Percentiles rank a stretch among this genome's conserved stretches.
These are phyloP conservation scores for Plasmodium fragile DNA, from an alignment of 169 alveolate species.

Conservation along the genomic window DNA sequence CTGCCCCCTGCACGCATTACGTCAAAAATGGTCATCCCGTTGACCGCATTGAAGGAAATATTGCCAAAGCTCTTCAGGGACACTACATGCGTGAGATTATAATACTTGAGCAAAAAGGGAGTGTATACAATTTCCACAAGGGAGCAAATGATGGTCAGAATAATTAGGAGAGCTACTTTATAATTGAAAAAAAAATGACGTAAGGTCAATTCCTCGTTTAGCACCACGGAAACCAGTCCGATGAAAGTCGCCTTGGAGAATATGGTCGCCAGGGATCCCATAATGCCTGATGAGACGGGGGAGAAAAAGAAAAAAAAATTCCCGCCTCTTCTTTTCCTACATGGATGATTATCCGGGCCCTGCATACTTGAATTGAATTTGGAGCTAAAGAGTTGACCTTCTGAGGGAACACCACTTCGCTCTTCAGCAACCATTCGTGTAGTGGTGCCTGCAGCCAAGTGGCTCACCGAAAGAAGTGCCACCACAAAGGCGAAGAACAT, in stretches of 20 bases:
- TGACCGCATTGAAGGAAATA: slow-evolving; percentile 17
- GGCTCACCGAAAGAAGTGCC: not conserved
- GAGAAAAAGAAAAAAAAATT: slow-evolving; percentile 19
- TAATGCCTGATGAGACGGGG: slow-evolving; percentile 33
- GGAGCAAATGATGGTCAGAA: not conserved
- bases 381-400: not conserved
- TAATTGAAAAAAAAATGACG: slow-evolving; percentile 7
- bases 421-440: not conserved
- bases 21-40: slow-evolving; percentile 37
- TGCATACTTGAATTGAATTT: not conserved
- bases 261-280: slow-evolving; percentile 37
- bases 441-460: not conserved
- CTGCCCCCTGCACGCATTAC: not conserved
- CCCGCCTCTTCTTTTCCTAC: not conserved
- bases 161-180: slow-evolving; percentile 2
- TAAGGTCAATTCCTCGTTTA: slow-evolving; percentile 7
- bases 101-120: slow-evolving; percentile 20
- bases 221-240: slow-evolving; percentile 30
- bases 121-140: slow-evolving; percentile 16
- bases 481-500: not conserved
- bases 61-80: slow-evolving; percentile 38
- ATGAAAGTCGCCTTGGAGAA: slow-evolving; percentile 28
- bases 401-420: not conserved
- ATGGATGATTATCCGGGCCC: not conserved
- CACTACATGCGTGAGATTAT: slow-evolving; percentile 24